Evolutionary conservation across 2,329 filamentous ascomycete species (phyloP).

Genomic region (Curvularia verruculosa): DNA sequence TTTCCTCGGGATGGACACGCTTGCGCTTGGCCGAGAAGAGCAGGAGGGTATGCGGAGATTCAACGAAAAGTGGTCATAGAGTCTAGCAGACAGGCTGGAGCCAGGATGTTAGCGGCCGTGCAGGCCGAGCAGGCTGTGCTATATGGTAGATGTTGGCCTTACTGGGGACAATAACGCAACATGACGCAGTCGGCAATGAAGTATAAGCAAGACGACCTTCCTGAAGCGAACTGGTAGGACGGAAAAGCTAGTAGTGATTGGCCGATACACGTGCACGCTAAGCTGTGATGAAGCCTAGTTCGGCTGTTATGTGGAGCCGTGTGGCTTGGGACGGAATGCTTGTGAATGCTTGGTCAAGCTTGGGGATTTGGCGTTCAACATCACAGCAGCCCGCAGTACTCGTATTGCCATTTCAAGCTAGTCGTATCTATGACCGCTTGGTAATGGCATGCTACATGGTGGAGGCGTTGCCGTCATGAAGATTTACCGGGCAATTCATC

Average conservation of each 20-base stretch:
- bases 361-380: background rate
- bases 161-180: slow-evolving; percentile 7
- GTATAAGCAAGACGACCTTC: slow-evolving; percentile 19
- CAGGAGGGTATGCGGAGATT: slow-evolving; percentile 18
- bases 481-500: too few species aligned
- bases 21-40: slow-evolving; percentile 27
- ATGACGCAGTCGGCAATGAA: slow-evolving; percentile 17
- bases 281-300: slow-evolving; percentile 2
- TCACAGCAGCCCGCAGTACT: background rate
- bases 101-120: background rate
- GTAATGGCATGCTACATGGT: background rate
- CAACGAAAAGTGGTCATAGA: slow-evolving; percentile 2
- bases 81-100: slow-evolving; percentile 2
- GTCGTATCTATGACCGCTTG: background rate
- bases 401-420: background rate
- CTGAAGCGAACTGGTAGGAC: slow-evolving; percentile 13
- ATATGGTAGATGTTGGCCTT: slow-evolving; percentile 3
- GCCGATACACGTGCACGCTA: slow-evolving; percentile 11
- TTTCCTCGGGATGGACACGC: slow-evolving; percentile 13
- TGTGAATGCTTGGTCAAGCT: slow-evolving; percentile 25
- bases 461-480: background rate
- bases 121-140: slow-evolving; percentile 7
- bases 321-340: slow-evolving; percentile 21
- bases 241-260: slow-evolving; percentile 1
- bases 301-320: slow-evolving; percentile 5